These are phyloP conservation scores for Toxicodendron radicans DNA, from an alignment of 345 rosid genomes.

Conservation along the genomic window DNA sequence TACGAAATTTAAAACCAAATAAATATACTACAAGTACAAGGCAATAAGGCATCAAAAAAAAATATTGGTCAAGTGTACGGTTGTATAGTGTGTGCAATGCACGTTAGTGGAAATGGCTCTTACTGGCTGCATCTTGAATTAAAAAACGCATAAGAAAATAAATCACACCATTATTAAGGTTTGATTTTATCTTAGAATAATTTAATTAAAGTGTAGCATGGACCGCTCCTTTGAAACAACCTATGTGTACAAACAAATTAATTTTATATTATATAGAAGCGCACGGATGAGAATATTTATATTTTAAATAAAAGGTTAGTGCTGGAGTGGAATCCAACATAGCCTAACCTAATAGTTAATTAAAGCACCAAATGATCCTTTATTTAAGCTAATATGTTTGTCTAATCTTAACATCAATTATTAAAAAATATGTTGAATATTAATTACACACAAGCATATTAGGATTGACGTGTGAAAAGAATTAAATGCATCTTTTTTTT, in stretches of 20 bases:
- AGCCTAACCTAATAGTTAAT: constrained; percentile 22
- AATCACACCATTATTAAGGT: not conserved
- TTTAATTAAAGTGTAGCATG: constrained; percentile 1
- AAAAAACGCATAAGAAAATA: too few relatives aligned
- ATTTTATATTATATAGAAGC: constrained; percentile 10
- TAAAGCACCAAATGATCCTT: not conserved
- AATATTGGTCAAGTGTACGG: too few relatives aligned
- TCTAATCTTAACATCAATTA: too few relatives aligned
- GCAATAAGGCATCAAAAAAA: too few relatives aligned
- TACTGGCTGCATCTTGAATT: too few relatives aligned
- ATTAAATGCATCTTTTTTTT: constrained; percentile 7
- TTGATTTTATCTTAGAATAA: not conserved
- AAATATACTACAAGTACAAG: too few relatives aligned
- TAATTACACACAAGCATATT: not conserved
- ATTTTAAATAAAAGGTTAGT: constrained; percentile 19
- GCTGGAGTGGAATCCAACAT: constrained; percentile 45
- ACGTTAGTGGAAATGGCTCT: too few relatives aligned
- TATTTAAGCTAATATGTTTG: not conserved
- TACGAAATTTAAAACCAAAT: too few relatives aligned
- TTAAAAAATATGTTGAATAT: too few relatives aligned
- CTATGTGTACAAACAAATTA: not conserved
- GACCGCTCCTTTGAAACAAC: constrained; percentile 32
- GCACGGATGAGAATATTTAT: constrained; percentile 31
- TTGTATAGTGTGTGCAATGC: too few relatives aligned
- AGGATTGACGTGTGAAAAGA: constrained; percentile 14